These are phyloP conservation scores for Trichothecium roseum DNA, from an alignment of 2,329 filamentous ascomycete species.

Conservation along the genomic window DNA sequence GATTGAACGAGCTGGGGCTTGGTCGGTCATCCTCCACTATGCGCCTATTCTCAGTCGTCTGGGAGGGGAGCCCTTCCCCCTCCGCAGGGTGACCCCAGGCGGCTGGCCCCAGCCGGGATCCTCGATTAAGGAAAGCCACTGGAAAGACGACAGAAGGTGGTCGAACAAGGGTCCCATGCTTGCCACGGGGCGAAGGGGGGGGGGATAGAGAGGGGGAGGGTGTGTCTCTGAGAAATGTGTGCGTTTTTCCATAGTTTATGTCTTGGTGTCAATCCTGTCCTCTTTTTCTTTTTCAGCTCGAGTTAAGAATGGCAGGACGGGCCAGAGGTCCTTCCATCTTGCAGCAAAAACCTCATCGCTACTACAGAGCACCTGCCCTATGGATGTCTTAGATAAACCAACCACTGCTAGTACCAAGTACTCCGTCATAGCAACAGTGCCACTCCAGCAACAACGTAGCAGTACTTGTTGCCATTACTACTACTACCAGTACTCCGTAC, in stretches of 20 bases:
- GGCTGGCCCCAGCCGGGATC: conserved; percentile 5
- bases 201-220: background rate
- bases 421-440: too few relatives aligned
- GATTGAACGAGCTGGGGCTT: background rate
- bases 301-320: background rate
- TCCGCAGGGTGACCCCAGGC: too few relatives aligned
- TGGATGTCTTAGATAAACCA: too few relatives aligned
- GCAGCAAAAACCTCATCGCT: too few relatives aligned
- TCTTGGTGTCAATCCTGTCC: too few relatives aligned
- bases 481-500: too few relatives aligned
- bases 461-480: too few relatives aligned
- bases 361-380: too few relatives aligned
- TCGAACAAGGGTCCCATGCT: conserved; percentile 1
- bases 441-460: too few relatives aligned
- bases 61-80: background rate
- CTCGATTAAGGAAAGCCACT: conserved; percentile 16
- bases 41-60: background rate
- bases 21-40: background rate
- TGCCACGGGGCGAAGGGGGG: background rate
- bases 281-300: background rate
- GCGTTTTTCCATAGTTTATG: too few relatives aligned
- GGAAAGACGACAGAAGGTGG: conserved; percentile 18
- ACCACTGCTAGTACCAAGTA: too few relatives aligned
- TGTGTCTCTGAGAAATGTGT: background rate
- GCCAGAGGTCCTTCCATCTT: too few relatives aligned